Evolutionary conservation across 371 early-diverging fungal species (phyloP).

Genomic region (Lichtheimia corymbifera): DNA sequence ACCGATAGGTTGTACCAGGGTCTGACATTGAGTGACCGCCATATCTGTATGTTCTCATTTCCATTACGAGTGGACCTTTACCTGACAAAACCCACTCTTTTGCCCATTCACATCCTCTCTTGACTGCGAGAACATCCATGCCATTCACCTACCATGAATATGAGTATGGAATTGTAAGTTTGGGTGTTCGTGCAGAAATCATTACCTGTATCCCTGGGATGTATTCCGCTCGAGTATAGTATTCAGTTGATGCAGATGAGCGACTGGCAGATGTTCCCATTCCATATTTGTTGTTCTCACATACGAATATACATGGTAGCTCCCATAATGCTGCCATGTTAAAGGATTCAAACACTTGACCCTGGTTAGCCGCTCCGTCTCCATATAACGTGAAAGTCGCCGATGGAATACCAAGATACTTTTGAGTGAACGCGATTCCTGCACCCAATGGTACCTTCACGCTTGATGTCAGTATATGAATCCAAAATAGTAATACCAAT

Average conservation of each 20-base stretch:
- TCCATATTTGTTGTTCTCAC: slow-evolving; percentile 99
- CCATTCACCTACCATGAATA: slow-evolving; percentile 63
- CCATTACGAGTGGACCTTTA: slow-evolving; percentile 96
- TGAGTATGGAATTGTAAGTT: too few relatives aligned
- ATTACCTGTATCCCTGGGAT: slow-evolving; percentile 76
- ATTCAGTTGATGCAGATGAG: slow-evolving; percentile 91
- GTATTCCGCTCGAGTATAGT: slow-evolving; percentile 96
- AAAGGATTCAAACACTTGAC: slow-evolving; percentile 99
- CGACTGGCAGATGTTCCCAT: slow-evolving; percentile 97
- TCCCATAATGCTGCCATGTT: slow-evolving; percentile 99
- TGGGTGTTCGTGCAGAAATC: too few relatives aligned
- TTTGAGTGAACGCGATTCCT: slow-evolving; percentile 96
- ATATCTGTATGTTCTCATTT: slow-evolving; percentile 98
- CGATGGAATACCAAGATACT: slow-evolving; percentile 81
- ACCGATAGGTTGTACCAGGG: slow-evolving; percentile 94
- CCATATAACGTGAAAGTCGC: slow-evolving; percentile 96
- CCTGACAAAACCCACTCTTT: slow-evolving; percentile 82
- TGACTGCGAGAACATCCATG: slow-evolving; percentile 95
- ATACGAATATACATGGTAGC: slow-evolving; percentile 95
- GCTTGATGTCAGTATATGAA: too few relatives aligned
- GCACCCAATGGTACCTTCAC: slow-evolving; percentile 89
- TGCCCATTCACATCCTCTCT: slow-evolving; percentile 82
- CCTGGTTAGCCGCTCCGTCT: slow-evolving; percentile 99
- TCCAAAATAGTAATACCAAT: too few relatives aligned
- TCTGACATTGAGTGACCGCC: slow-evolving; percentile 99